A percentile compares a stretch with the other conserved stretches of the same genome.
Evolutionary conservation across 2,329 filamentous ascomycete genomes (phyloP).

Genomic region (Fusarium stilboides): DNA sequence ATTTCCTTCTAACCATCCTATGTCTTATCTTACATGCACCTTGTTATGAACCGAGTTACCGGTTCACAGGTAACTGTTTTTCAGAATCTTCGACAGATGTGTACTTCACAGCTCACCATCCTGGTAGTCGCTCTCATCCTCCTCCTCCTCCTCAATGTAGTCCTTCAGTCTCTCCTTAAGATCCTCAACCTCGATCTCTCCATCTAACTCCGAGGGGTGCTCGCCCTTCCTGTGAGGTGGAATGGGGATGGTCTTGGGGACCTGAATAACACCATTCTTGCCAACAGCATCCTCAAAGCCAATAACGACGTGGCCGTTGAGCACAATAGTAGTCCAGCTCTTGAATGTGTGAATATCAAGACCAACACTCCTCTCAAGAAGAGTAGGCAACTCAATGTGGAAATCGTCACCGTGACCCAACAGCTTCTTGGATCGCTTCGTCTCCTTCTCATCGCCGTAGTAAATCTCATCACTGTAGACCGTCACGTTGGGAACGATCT

Average conservation of each 20-base stretch:
- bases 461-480: conserved; percentile 90
- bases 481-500: conserved; percentile 80
- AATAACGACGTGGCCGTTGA: conserved; percentile 81
- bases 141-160: conserved; percentile 43
- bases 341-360: conserved; percentile 80
- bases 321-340: conserved; percentile 78
- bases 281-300: conserved; percentile 79
- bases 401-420: conserved; percentile 52
- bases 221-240: conserved; percentile 72
- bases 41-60: neutral
- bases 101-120: conserved; percentile 35
- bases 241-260: conserved; percentile 80
- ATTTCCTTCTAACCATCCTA: no score
- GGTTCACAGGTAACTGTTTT: neutral
- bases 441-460: conserved; percentile 49
- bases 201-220: conserved; percentile 18
- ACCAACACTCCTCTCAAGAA: conserved; percentile 76
- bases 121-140: conserved; percentile 2
- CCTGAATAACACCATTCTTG: conserved; percentile 86
- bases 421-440: conserved; percentile 45
- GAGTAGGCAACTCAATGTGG: conserved; percentile 80
- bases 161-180: conserved; percentile 50
- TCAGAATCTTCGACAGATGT: neutral
- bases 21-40: neutral
- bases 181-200: conserved; percentile 51